Conservation (phyloP, 805 yeast genomes). For the Ascoidea tarda region DNA sequence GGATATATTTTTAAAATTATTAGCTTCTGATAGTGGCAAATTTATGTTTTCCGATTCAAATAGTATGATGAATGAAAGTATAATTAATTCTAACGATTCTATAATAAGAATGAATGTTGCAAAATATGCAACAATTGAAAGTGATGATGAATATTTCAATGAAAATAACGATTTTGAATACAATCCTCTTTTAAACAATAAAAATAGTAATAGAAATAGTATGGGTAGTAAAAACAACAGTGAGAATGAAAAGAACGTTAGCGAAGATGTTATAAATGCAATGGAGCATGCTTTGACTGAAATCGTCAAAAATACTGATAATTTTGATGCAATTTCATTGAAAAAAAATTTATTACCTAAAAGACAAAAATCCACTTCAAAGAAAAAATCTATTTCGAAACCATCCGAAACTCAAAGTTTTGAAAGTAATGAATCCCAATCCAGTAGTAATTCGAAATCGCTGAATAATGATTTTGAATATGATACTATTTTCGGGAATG, state of each 20-base stretch:
- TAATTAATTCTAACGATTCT: too few species aligned
- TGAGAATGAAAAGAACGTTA: slow-evolving; percentile 16
- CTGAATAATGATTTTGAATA: background rate
- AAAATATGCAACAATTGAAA: background rate
- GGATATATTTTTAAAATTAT: slow-evolving; percentile 34
- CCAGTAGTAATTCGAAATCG: background rate
- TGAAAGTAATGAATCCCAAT: background rate
- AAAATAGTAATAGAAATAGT: background rate
- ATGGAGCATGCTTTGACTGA: slow-evolving; percentile 56
- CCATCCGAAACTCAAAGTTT: background rate
- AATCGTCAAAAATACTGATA: slow-evolving; percentile 26
- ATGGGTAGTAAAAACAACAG: background rate
- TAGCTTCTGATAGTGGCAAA: slow-evolving; percentile 19
- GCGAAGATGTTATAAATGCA: slow-evolving; percentile 37
- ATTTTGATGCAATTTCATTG: slow-evolving; percentile 1
- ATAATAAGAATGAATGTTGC: background rate
- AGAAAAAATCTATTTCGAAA: background rate
- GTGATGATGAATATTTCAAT: background rate
- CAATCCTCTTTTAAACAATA: too few species aligned
- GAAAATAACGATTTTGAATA: background rate
- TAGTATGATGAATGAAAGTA: background rate
- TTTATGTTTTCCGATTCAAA: background rate
- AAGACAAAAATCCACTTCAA: background rate
- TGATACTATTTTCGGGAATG: background rate
- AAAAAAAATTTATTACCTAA: background rate